Evolutionary conservation across 2,329 filamentous ascomycete genomes (phyloP).

Genomic region (Hypoxylon sp.): DNA sequence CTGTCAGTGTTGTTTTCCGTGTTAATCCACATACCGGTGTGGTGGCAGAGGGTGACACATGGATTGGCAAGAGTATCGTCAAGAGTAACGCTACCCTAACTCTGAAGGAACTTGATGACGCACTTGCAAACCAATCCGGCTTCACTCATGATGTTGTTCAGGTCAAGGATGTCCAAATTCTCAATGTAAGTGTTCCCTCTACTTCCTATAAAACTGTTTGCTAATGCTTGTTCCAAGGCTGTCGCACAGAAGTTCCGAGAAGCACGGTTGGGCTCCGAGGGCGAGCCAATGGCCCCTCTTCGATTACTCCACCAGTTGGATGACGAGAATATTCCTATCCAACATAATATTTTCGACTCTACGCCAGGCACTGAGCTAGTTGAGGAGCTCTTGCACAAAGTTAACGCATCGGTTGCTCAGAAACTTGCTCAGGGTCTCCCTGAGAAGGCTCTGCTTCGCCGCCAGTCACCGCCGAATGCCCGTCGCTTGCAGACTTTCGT

Average conservation of each 20-base stretch:
- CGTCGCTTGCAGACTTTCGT: constrained; percentile 91
- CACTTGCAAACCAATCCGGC: constrained; percentile 75
- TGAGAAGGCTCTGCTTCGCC: constrained; percentile 92
- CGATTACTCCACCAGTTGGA: constrained; percentile 94
- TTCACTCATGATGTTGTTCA: constrained; percentile 76
- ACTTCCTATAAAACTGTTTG: constrained; percentile 19
- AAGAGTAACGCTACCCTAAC: constrained; percentile 90
- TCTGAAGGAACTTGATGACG: constrained; percentile 87
- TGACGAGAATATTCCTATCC: constrained; percentile 97
- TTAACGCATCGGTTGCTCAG: constrained; percentile 90
- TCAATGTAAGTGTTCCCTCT: constrained; percentile 71
- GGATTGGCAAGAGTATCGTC: constrained; percentile 94
- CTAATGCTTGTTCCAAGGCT: constrained; percentile 62
- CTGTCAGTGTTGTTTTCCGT: constrained; percentile 93
- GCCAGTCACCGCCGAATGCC: constrained; percentile 87
- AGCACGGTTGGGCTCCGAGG: constrained; percentile 83
- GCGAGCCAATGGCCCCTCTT: constrained; percentile 84
- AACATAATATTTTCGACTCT: constrained; percentile 95
- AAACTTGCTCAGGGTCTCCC: constrained; percentile 84
- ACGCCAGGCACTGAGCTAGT: constrained; percentile 91
- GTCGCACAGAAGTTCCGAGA: constrained; percentile 94
- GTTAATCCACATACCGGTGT: constrained; percentile 85
- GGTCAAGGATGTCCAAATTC: constrained; percentile 82
- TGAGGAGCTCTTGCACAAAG: constrained; percentile 95
- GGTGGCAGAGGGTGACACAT: constrained; percentile 87